phyloP scores from a whole-genome alignment of 441 rosid genomes.

The Rhodomyrtus psidioides region DNA sequence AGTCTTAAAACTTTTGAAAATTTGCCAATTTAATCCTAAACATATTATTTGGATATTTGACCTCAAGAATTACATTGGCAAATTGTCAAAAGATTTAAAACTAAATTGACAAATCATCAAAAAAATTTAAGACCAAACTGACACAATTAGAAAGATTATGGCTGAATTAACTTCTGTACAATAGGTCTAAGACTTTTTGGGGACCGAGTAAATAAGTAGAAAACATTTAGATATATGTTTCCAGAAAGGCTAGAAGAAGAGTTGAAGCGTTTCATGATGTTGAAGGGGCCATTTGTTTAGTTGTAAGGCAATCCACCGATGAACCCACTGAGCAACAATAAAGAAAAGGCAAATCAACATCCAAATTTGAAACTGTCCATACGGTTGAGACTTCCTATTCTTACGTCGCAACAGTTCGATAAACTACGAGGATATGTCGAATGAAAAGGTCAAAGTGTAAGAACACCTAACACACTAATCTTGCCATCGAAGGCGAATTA shows the following conservation, averaged over 20 bases:
- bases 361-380: not conserved
- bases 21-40: no score
- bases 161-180: no score
- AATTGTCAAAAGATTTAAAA: no score
- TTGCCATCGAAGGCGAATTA: not conserved
- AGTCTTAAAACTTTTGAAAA: no score
- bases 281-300: not conserved
- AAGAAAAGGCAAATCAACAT: not conserved
- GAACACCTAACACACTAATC: not conserved
- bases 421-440: not conserved
- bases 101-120: no score
- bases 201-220: not conserved
- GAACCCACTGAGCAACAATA: not conserved
- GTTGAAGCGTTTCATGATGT: not conserved
- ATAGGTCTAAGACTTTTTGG: no score
- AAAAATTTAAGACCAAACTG: no score
- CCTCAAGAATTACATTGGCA: no score
- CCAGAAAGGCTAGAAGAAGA: not conserved
- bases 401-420: not conserved
- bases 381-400: not conserved
- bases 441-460: not conserved
- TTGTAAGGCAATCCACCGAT: not conserved
- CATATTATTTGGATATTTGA: no score
- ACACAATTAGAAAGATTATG: no score
- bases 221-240: not conserved